Evolutionary conservation across 2,329 filamentous ascomycete genomes (phyloP).

Genomic region (Onygenales sp.): DNA sequence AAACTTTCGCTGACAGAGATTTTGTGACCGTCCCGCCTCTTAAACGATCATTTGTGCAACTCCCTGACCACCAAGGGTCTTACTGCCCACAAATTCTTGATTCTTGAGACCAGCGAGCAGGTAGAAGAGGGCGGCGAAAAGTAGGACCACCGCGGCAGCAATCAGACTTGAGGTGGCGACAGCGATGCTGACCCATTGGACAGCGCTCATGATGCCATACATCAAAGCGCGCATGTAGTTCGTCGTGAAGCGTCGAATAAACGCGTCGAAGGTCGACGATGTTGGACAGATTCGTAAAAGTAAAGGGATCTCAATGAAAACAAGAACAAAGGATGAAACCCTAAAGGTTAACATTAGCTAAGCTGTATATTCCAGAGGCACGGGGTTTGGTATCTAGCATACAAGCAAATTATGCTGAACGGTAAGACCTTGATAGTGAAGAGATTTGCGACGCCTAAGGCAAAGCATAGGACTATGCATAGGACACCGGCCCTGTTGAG

Average conservation of each 20-base stretch:
- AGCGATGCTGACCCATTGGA: slow-evolving; percentile 78
- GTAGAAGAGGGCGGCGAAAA: slow-evolving; percentile 73
- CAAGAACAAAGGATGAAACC: slow-evolving; percentile 59
- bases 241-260: slow-evolving; percentile 85
- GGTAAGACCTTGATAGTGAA: slow-evolving; percentile 55
- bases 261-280: slow-evolving; percentile 74
- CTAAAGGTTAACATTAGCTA: slow-evolving; percentile 45
- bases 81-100: slow-evolving; percentile 54
- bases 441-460: slow-evolving; percentile 59
- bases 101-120: slow-evolving; percentile 34
- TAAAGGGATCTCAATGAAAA: slow-evolving; percentile 85
- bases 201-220: slow-evolving; percentile 67
- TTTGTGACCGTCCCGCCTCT: background rate
- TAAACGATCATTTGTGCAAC: slow-evolving; percentile 97
- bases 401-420: slow-evolving; percentile 51
- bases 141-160: slow-evolving; percentile 72
- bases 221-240: slow-evolving; percentile 94
- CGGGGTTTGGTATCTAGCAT: slow-evolving; percentile 20
- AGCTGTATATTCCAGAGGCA: slow-evolving; percentile 10
- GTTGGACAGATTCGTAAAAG: slow-evolving; percentile 97
- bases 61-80: slow-evolving; percentile 87
- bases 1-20: background rate
- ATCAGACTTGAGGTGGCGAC: slow-evolving; percentile 61
- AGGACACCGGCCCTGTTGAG: slow-evolving; percentile 41
- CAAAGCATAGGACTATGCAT: slow-evolving; percentile 56